Conservation (phyloP, 768 basidiomycete genomes). For the Panaeolus papilionaceus region DNA sequence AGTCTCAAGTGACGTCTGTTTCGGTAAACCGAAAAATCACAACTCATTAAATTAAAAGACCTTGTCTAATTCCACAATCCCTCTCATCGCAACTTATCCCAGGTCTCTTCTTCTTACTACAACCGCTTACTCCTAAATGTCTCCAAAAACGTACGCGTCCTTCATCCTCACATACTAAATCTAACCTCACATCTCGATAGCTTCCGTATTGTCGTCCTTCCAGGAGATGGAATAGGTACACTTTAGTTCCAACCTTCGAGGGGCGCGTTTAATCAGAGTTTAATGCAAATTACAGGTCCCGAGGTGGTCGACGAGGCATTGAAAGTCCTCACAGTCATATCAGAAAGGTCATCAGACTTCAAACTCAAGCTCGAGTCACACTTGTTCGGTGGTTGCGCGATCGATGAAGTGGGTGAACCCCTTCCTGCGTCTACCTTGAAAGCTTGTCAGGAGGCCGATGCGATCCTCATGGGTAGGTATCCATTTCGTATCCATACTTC, state of each 20-base stretch:
- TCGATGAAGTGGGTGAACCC: slow-evolving; percentile 87
- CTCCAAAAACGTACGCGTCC: slow-evolving; percentile 48
- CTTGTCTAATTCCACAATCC: neutral
- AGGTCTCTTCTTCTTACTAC: slow-evolving; percentile 4
- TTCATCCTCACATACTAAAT: neutral
- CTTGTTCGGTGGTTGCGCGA: slow-evolving; percentile 91
- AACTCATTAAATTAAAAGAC: neutral
- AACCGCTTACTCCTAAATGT: slow-evolving; percentile 36
- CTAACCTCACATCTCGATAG: slow-evolving; percentile 42
- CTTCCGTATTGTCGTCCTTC: slow-evolving; percentile 87
- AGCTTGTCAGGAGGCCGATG: slow-evolving; percentile 93
- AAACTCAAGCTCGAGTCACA: slow-evolving; percentile 77
- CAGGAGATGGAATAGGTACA: slow-evolving; percentile 97
- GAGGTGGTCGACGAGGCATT: slow-evolving; percentile 89
- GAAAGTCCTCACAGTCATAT: slow-evolving; percentile 78
- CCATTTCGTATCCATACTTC: neutral
- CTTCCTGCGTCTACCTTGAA: slow-evolving; percentile 84
- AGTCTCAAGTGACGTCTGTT: slow-evolving; percentile 15
- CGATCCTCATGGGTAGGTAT: slow-evolving; percentile 87
- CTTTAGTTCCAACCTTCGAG: slow-evolving; percentile 11
- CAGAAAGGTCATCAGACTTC: slow-evolving; percentile 64
- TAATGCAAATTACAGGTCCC: slow-evolving; percentile 61
- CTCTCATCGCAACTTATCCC: slow-evolving; percentile 19
- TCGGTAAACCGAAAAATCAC: slow-evolving; percentile 5
- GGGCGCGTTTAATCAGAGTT: slow-evolving; percentile 2